Evolutionary conservation across 2,329 filamentous ascomycete genomes (phyloP).

Genomic region (Drechmeria coniospora): DNA sequence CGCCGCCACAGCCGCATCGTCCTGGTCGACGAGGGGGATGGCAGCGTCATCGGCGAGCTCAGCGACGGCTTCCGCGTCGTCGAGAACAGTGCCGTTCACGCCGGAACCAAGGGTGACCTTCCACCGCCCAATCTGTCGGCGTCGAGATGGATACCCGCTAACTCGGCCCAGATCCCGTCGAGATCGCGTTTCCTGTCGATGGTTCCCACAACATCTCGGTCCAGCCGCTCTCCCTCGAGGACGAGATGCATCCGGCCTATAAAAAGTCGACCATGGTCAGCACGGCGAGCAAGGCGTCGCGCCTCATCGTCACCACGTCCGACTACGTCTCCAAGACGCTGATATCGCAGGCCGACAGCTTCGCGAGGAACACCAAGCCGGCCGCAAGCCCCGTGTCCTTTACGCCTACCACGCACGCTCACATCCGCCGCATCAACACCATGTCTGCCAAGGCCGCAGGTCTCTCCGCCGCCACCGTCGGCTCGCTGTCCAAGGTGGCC

Average conservation of each 20-base stretch:
- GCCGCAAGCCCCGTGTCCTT: constrained; percentile 73
- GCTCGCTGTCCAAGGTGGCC: constrained; percentile 65
- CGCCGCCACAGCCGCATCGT: constrained; percentile 64
- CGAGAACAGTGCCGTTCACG: constrained; percentile 59
- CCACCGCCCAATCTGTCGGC: constrained; percentile 5
- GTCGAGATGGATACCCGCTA: not conserved
- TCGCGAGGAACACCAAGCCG: constrained; percentile 67
- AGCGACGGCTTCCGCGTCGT: constrained; percentile 67
- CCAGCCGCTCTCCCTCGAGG: constrained; percentile 47
- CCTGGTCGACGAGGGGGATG: constrained; percentile 87
- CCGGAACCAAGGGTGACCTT: constrained; percentile 74
- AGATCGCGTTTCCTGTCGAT: constrained; percentile 57
- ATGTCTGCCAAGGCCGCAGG: constrained; percentile 67
- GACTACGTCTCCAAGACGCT: constrained; percentile 65
- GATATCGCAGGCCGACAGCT: constrained; percentile 61
- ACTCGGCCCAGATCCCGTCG: constrained; percentile 47
- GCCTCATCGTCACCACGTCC: constrained; percentile 80
- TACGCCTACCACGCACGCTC: constrained; percentile 66
- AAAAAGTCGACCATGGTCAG: constrained; percentile 74
- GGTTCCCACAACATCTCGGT: constrained; percentile 50
- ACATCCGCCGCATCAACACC: constrained; percentile 79
- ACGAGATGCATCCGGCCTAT: constrained; percentile 81
- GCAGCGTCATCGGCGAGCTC: constrained; percentile 85
- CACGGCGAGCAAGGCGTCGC: constrained; percentile 74
- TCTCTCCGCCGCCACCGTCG: constrained; percentile 73